Evolutionary conservation across 2,329 filamentous ascomycete genomes (phyloP), one percentile per base, ranked within the genome.

Genomic region (Cladosporium sp.): DNA sequence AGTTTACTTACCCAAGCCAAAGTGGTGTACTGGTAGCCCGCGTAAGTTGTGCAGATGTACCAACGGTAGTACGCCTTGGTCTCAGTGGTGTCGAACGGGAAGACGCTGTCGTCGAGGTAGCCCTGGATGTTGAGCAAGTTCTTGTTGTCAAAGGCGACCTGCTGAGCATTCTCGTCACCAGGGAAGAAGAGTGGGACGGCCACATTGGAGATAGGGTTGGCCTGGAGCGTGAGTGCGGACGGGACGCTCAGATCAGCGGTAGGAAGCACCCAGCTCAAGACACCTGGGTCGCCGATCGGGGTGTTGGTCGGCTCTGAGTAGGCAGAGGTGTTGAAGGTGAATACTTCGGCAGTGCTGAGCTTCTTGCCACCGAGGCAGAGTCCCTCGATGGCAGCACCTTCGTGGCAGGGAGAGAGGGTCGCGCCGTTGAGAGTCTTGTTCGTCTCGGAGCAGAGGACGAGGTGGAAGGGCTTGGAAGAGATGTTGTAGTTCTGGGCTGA

Each of bases 331-430:
- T 67, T 67, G 59, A 64, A 62, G 19, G 60, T 53, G 56, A 60
- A 67, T 25, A 59, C 56, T 19, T 48, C 44, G 32, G 48, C 54
- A 19, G 34, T 40, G 13, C 20, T 25, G 4, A 50, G 25, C 60
- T 37, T 20, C 64, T 60, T 24, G 34, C 8, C 48, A 34, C 56
- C 59, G 17, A 76, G 60, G 60, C 78, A 80, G 56, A 80, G 73
- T 10, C 69, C 72, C 63, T 79, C 77, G 54, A 80, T 77, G 4
- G 72, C 78, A 19, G 78, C 78, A 28, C 78, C 78, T 58, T 73
- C 71, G 64, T 80, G 78, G 66, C 78, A 80, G 56, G 78, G 65
- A 4, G 63, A 64, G 15, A 80, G 71, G 6, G 69, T 67, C 12
- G 65, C 47, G 56, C 73, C 73, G 49, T 79, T 71, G 54, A 74